Conservation (phyloP, 2,329 filamentous ascomycete genomes). For the Penicillium sp. region DNA sequence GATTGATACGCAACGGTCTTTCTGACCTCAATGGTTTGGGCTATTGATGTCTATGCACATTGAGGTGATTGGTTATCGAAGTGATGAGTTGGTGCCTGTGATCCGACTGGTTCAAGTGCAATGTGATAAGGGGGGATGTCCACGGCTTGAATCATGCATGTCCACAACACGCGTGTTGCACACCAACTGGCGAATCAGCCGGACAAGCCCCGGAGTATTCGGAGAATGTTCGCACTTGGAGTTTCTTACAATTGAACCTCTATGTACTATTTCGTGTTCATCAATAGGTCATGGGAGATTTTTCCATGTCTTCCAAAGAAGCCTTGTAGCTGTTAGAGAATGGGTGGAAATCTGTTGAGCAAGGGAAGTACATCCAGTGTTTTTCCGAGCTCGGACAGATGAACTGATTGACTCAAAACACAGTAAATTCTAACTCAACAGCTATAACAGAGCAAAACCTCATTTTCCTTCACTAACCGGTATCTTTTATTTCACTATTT, state of each 20-base stretch:
- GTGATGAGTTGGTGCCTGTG: not conserved
- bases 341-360: not conserved
- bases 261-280: not conserved
- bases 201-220: not conserved
- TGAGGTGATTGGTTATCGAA: not conserved
- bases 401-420: not conserved
- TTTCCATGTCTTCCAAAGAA: not conserved
- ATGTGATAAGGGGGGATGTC: not conserved
- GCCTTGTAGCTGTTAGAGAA: not conserved
- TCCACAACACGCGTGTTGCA: no score
- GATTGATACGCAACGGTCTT: not conserved
- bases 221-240: not conserved
- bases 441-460: not conserved
- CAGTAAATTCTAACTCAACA: not conserved
- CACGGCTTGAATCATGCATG: not conserved
- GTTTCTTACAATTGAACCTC: not conserved
- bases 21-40: not conserved
- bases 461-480: not conserved
- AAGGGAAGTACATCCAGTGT: not conserved
- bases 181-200: not conserved
- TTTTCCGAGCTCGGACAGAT: not conserved
- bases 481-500: not conserved
- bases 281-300: not conserved
- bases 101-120: not conserved
- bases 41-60: not conserved